phyloP scores from a whole-genome alignment of 345 rosid genomes.

The Physaria fendleri region DNA sequence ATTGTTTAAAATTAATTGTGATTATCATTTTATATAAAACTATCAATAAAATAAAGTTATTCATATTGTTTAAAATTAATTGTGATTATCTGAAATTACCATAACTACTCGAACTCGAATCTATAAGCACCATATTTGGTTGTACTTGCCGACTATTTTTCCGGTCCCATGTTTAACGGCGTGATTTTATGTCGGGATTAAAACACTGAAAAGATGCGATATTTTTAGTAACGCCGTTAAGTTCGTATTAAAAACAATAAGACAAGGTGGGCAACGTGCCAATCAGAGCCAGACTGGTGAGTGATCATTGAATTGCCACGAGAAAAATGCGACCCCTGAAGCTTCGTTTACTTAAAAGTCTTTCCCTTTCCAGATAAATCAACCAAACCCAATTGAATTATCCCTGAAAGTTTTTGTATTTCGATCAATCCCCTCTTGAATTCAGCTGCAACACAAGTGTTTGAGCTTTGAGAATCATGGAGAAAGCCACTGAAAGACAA shows the following conservation, averaged over 20 bases:
- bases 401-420: background rate
- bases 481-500: constrained; percentile 74
- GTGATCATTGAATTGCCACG: background rate
- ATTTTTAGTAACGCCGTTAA: constrained; percentile 5
- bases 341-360: background rate
- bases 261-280: background rate
- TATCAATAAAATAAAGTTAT: no score
- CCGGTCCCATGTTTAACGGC: background rate
- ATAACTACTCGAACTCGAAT: background rate
- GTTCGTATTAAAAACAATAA: background rate
- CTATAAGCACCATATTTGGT: no score
- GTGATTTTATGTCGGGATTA: background rate
- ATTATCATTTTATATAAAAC: no score
- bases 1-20: no score
- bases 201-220: background rate
- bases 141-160: background rate
- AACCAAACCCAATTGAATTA: background rate
- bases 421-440: background rate
- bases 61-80: no score
- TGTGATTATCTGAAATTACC: no score
- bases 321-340: background rate
- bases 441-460: constrained; percentile 1
- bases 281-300: background rate
- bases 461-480: constrained; percentile 38
- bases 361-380: background rate